phyloP scores from a whole-genome alignment of 306 rosid species.

The Fragaria ananassa region DNA sequence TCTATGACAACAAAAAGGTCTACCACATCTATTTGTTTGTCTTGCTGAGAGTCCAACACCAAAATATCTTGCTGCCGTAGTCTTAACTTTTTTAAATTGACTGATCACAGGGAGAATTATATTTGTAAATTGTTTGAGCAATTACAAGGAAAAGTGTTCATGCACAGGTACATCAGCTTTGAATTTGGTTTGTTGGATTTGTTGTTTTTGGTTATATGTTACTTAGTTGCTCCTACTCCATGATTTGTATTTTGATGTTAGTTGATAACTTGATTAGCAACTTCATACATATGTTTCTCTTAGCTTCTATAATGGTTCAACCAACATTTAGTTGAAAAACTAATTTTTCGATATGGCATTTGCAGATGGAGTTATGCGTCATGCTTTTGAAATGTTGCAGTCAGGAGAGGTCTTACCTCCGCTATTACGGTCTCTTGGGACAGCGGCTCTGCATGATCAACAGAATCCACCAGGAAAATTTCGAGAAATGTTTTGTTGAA shows the following conservation, averaged over 20 bases:
- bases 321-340: not conserved
- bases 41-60: not conserved
- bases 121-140: not conserved
- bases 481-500: slow-evolving; percentile 87
- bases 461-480: slow-evolving; percentile 81
- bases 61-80: not conserved
- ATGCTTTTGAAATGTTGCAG: slow-evolving; percentile 92
- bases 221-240: not conserved
- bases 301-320: not conserved
- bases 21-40: not conserved
- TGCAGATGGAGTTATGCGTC: slow-evolving; percentile 73
- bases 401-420: slow-evolving; percentile 79
- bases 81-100: not conserved
- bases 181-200: not conserved
- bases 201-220: slow-evolving; percentile 13
- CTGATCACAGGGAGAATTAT: not conserved
- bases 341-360: slow-evolving; percentile 23
- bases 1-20: not conserved
- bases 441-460: slow-evolving; percentile 87
- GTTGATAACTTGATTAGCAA: not conserved
- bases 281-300: too few relatives aligned
- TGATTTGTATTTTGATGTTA: not conserved
- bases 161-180: not conserved
- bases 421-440: slow-evolving; percentile 87
- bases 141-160: not conserved